Evolutionary conservation across 1,284 basidiomycete genomes (phyloP), one percentile per base, ranked within the genome.

Genomic region (Puccinia polysora): DNA sequence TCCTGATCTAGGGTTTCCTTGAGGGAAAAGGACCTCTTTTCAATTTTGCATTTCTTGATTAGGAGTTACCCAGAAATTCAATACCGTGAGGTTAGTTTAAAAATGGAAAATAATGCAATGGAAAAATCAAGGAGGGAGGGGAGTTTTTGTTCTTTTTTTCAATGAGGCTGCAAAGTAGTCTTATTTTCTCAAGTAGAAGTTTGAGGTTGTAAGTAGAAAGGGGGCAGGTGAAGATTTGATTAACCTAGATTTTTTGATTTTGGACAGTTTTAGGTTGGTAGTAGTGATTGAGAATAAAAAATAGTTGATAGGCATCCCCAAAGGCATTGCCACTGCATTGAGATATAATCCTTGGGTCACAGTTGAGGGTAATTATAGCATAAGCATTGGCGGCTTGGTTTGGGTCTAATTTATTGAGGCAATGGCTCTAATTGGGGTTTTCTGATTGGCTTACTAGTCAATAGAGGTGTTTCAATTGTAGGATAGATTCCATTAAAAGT

Each of bases 211-310:
- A 7, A 6, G 15, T 7, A 23, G 49, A 7, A 25, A 52, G 49
- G n/a, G 7, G 3, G 4, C 20, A 25, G 20, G 20, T n/a, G 20
- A 50, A 50, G 6, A 50, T 50, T 23, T 20, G 10, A 23, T 50
- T 50, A 7, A 50, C 6, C 10, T 56, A 56, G 6, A 28, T 56
- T 28, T 14, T 10, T 20, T 56, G 20, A 56, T 56, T 56, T 34
- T 56, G 53, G 25, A 56, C 20, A 28, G 23, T 56, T 56, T 32
- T 56, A 7, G 49, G 49, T 52, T 52, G 49, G 20, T 52, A 52
- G 20, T 10, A 52, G 14, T 52, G 8, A 20, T 56, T 38, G 28
- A 59, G 30, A 7, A 38, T 12, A 20, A 23, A 18, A 28, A 28
- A 59, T n/a, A 59, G 30, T 2, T n/a, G 8, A n/a, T 3, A 59